Conservation (phyloP, 352 stramenopile genomes). For the Halophytophthora polymorphica region DNA sequence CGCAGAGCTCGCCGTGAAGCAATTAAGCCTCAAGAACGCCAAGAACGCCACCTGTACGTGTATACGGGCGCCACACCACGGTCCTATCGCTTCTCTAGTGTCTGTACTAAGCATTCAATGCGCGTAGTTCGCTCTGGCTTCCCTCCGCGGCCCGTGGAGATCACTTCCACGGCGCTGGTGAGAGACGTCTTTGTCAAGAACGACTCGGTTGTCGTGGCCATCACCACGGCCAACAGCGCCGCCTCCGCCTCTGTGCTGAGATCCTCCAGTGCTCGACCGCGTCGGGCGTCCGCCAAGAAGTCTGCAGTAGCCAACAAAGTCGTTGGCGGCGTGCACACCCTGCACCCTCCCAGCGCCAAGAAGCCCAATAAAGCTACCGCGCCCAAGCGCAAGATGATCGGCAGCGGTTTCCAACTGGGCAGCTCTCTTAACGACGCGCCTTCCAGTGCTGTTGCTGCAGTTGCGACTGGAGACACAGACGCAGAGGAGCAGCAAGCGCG, state of each 20-base stretch:
- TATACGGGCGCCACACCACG: background rate
- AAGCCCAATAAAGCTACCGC: slow-evolving; percentile 21
- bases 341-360: slow-evolving; percentile 21
- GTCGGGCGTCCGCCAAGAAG: slow-evolving; percentile 27
- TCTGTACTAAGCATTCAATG: background rate
- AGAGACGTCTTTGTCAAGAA: slow-evolving; percentile 59
- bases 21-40: slow-evolving; percentile 40
- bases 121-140: slow-evolving; percentile 65
- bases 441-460: slow-evolving; percentile 1
- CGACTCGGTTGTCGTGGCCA: slow-evolving; percentile 64
- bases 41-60: slow-evolving; percentile 55
- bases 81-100: background rate
- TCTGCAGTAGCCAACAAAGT: slow-evolving; percentile 6
- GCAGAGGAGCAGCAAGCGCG: slow-evolving; percentile 18
- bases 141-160: slow-evolving; percentile 44
- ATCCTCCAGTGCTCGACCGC: background rate
- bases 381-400: slow-evolving; percentile 42
- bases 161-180: slow-evolving; percentile 31
- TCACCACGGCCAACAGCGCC: slow-evolving; percentile 4
- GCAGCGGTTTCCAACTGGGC: slow-evolving; percentile 51
- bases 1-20: slow-evolving; percentile 37
- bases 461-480: background rate
- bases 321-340: slow-evolving; percentile 45
- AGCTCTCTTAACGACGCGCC: slow-evolving; percentile 36
- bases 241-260: slow-evolving; percentile 7